Base-by-base conservation (phyloP, 208 protist species). In the Leishmania aethiopica region DNA sequence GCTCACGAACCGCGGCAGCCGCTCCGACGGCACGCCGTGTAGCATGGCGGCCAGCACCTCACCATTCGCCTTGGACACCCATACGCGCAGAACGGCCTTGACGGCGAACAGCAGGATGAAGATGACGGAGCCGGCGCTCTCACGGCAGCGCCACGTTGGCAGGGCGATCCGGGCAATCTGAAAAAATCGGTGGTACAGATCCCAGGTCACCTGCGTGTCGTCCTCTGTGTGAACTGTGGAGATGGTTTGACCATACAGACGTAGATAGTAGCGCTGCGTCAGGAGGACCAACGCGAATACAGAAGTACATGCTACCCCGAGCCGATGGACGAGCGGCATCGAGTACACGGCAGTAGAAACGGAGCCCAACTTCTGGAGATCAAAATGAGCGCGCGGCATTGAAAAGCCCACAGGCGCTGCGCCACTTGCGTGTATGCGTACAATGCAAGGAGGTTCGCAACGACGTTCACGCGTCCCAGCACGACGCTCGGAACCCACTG, bases 91-190 rank as follows among this genome's bases (percentile, higher is more conserved):
- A 47, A 96, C 73, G 1, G 94, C 92, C 80, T 95, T 96, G 32
- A 96, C 81, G 32, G 92, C 88, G 76, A 97, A 97, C 42, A 97
- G 89, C 19, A 92, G 70, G 66, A 97, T 92, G 79, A 97, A 97
- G 51, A 95, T 80, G 74, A 84, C 28, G 6, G 89, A 94, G 8
- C 93, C 94, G 57, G 79, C 8, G 49, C 86, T 82, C 83, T 97
- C 93, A 59, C 92, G 88, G 79, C 92, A 96, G 53, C 87, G 84
- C 84, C 89, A 91, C 45, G 94, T 93, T 35, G 93, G 94, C 17
- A 97, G 82, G 6, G 92, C 92, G 42, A 96, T 88, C 67, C 81
- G 80, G 22, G 81, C 88, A 10, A 97, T 75, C 19, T 90, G 90
- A 67, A 92, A 84, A 57, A 97, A 95, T 80, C 91, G 80, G n/a